Conservation (phyloP, 768 basidiomycete species). For the Austroboletus festivus region DNA sequence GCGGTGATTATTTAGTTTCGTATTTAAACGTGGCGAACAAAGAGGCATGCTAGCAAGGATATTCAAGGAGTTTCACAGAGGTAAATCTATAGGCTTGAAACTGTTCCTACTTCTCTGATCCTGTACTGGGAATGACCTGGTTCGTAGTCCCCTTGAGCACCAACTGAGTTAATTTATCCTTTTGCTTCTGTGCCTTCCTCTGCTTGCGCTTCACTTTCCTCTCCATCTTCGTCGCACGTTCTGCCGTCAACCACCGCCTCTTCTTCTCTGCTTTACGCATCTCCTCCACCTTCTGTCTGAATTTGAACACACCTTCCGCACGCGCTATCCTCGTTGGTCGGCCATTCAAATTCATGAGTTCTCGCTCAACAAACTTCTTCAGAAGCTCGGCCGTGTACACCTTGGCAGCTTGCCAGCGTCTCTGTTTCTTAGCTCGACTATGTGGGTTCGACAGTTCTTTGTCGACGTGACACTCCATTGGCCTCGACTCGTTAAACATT, state of each 20-base stretch:
- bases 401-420: slow-evolving; percentile 65
- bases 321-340: slow-evolving; percentile 60
- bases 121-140: slow-evolving; percentile 49
- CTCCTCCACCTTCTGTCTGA: slow-evolving; percentile 55
- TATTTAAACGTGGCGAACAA: too few species aligned
- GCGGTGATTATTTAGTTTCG: too few species aligned
- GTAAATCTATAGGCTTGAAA: not conserved
- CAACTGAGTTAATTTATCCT: slow-evolving; percentile 54
- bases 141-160: slow-evolving; percentile 53
- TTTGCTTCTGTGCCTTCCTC: slow-evolving; percentile 43
- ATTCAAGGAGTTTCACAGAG: too few species aligned
- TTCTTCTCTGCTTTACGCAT: slow-evolving; percentile 60
- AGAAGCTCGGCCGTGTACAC: slow-evolving; percentile 47
- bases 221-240: slow-evolving; percentile 36
- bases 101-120: slow-evolving; percentile 7
- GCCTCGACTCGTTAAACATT: slow-evolving; percentile 49
- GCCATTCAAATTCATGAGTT: slow-evolving; percentile 54
- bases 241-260: slow-evolving; percentile 44
- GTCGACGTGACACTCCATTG: slow-evolving; percentile 63
- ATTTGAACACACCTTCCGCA: slow-evolving; percentile 75
- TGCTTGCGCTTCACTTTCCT: slow-evolving; percentile 39
- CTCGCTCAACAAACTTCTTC: slow-evolving; percentile 50
- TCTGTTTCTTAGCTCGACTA: slow-evolving; percentile 77
- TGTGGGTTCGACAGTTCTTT: slow-evolving; percentile 80
- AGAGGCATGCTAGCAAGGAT: too few species aligned